Percentiles rank a stretch among this genome's conserved stretches.
phyloP scores from a whole-genome alignment of 2,329 filamentous ascomycete species.

The Rutstroemia sp. region DNA sequence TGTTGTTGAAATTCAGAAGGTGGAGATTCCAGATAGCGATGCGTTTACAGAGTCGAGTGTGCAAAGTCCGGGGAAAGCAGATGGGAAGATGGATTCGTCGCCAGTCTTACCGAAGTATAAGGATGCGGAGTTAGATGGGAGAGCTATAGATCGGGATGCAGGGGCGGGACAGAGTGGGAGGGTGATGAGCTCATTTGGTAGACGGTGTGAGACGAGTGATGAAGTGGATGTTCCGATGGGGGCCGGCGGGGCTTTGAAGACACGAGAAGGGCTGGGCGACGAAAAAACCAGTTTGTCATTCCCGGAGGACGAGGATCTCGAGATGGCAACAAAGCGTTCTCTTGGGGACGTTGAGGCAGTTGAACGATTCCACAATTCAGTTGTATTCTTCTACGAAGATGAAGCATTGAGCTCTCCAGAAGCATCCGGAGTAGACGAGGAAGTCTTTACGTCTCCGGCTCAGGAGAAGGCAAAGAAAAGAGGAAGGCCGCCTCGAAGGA shows the following conservation, averaged over 20 bases:
- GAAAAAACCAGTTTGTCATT: too few relatives aligned
- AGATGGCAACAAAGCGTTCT: background rate
- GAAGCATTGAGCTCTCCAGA: background rate
- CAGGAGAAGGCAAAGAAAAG: background rate
- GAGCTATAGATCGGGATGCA: background rate
- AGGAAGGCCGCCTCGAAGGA: background rate
- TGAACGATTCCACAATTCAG: background rate
- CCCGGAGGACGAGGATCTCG: background rate
- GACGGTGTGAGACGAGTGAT: slow-evolving; percentile 4
- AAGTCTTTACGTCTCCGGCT: too few relatives aligned
- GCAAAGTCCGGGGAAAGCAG: background rate
- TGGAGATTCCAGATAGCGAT: slow-evolving; percentile 11
- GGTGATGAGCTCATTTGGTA: slow-evolving; percentile 1
- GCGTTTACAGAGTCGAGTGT: slow-evolving; percentile 3
- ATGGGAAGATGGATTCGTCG: background rate
- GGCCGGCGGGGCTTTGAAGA: too few relatives aligned
- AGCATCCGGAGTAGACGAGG: background rate
- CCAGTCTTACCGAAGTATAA: background rate
- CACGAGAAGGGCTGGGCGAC: too few relatives aligned
- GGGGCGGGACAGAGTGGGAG: background rate
- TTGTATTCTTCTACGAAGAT: background rate
- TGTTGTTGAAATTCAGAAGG: background rate
- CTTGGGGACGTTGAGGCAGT: background rate
- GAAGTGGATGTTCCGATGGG: background rate
- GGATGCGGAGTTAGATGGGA: background rate